Evolutionary conservation across 495 filamentous ascomycete genomes (phyloP).

Genomic region (Alectoria sarmentosa): DNA sequence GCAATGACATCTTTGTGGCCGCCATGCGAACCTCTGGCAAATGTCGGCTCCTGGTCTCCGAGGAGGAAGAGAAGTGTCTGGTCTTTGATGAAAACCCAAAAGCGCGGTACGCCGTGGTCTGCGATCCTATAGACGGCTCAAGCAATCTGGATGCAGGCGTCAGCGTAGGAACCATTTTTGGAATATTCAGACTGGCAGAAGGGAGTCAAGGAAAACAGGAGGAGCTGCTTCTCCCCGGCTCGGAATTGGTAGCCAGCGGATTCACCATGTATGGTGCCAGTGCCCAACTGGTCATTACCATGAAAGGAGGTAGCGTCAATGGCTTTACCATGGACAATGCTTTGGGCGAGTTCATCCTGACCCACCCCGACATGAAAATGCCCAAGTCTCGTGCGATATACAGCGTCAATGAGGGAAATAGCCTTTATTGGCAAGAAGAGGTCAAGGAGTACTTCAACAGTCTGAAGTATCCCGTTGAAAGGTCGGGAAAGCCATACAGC

Average conservation of each 20-base stretch:
- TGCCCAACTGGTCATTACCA: conserved; percentile 92
- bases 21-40: conserved; percentile 89
- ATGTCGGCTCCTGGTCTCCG: conserved; percentile 84
- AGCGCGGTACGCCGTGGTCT: conserved; percentile 91
- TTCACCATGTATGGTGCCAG: conserved; percentile 99
- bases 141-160: conserved; percentile 98
- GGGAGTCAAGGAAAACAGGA: conserved; percentile 56
- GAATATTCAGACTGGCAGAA: conserved; percentile 78
- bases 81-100: conserved; percentile 70
- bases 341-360: conserved; percentile 96
- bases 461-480: conserved; percentile 66
- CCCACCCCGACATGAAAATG: conserved; percentile 88
- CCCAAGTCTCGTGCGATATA: conserved; percentile 80
- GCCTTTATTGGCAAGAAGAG: conserved; percentile 87
- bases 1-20: conserved; percentile 93
- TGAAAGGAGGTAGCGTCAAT: conserved; percentile 88
- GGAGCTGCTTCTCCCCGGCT: conserved; percentile 81
- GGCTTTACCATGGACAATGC: conserved; percentile 96
- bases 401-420: conserved; percentile 98
- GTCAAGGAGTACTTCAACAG: conserved; percentile 82
- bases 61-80: conserved; percentile 91
- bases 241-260: conserved; percentile 83
- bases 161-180: conserved; percentile 97
- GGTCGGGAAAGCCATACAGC: conserved; percentile 82
- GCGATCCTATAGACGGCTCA: conserved; percentile 96